Conservation (phyloP, 768 basidiomycete species). For the Macrolepiota dolichaula region DNA sequence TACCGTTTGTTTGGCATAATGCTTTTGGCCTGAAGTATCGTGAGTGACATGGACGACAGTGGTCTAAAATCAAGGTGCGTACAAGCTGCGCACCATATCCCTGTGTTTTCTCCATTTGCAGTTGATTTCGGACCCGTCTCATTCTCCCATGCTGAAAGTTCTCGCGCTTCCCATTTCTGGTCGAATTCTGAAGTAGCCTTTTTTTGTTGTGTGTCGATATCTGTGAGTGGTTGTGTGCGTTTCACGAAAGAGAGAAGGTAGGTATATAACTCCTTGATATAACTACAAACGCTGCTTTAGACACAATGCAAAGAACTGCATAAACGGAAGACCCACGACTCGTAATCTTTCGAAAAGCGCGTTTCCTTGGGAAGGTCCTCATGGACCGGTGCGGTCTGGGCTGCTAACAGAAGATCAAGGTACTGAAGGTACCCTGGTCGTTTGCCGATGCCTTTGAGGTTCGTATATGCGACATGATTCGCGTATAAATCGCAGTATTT, state of each 20-base stretch:
- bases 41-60: constrained; percentile 10
- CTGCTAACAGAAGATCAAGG: constrained; percentile 77
- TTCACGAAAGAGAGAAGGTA: constrained; percentile 88
- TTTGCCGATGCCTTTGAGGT: constrained; percentile 81
- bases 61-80: constrained; percentile 28
- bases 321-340: constrained; percentile 48
- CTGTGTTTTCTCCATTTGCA: constrained; percentile 41
- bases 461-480: constrained; percentile 85
- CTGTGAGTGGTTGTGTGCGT: constrained; percentile 79
- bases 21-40: constrained; percentile 74
- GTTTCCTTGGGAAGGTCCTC: constrained; percentile 65
- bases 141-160: constrained; percentile 77
- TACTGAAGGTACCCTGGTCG: constrained; percentile 91
- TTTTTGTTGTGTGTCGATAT: constrained; percentile 65
- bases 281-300: constrained; percentile 40
- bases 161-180: constrained; percentile 73
- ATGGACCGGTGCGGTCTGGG: constrained; percentile 61
- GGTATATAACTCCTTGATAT: constrained; percentile 76
- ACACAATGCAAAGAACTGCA: not conserved
- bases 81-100: constrained; percentile 96
- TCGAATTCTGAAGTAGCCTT: constrained; percentile 71
- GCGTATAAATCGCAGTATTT: constrained; percentile 92
- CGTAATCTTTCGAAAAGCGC: constrained; percentile 72
- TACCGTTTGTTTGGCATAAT: constrained; percentile 95
- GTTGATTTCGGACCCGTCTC: constrained; percentile 36